Base-by-base conservation (phyloP, 106 monocot species). In the Acorus calamus region DNA sequence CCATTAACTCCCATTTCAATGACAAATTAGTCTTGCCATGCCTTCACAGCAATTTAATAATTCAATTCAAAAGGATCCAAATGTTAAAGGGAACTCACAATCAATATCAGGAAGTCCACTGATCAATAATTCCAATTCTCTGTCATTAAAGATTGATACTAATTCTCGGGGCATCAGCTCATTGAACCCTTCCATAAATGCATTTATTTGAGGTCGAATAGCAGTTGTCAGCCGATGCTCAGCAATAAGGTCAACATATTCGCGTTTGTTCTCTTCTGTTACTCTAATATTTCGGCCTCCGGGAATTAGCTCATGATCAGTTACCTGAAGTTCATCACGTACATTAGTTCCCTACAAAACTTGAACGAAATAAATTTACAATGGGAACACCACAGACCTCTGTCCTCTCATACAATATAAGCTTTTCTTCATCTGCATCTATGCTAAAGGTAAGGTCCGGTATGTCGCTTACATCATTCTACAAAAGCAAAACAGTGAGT, bases 21-120 rank as follows among this genome's bases (percentile, higher is more conserved):
- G 28, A 28, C 28, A 28, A 28, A 28, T 28, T 28, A 28, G 28
- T n/a, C 28, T 28, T 28, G 28, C 28, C 28, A 28, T 28, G 28
- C 28, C 28, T 28, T 28, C 28, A 28, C 28, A 28, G 28, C 28
- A 28, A 28, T 28, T 28, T 44, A 46, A 6, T 4, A 50, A 58
- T 10, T 48, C 5, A 56, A 68, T 56, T 6, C 1, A 0, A 7
- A 12, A 12, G 4, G 7, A 9, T 12, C 9, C 5, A 42, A 7
- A 44, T 7, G 45, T 8, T 4, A 7, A 28, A 1, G 28, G 49
- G 2, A 7, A 85, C 92, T 88, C 56, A 98, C 98, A 79, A 60
- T 98, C 98, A 65, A 98, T 98, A 57, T 98, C 98, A 41, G 98
- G 98, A 13, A 98, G 98, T 3, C 98, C 98, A 73, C 92, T 98